Evolutionary conservation across 192 early-diverging fungal species (phyloP), one percentile per base, ranked within the genome.

Genomic region (Coemansia furcata): DNA sequence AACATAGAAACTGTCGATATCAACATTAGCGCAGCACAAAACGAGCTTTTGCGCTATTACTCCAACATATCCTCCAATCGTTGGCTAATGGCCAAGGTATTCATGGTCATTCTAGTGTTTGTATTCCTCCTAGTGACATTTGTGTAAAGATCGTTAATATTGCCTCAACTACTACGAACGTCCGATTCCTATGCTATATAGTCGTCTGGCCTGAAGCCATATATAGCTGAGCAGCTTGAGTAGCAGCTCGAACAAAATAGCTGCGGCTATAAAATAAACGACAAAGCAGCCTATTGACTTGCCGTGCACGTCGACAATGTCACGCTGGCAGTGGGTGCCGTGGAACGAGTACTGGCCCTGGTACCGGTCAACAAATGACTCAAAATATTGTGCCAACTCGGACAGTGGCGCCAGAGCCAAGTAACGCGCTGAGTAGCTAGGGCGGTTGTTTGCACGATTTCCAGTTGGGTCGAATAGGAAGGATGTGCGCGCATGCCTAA

Each of bases 11-110:
- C 93, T 65, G 89, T 94, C 29, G 94, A 98, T 76, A 86, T 88
- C 62, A 97, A 98, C 76, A 93, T 98, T 38, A 72, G 87, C 60
- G 92, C 92, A 36, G 96, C 96, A 3, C 94, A 97, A 73, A 86
- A 84, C 37, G 90, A 99, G 80, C 84, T 99, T 46, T 66, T 95
- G 30, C 94, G 92, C 74, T 98, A 95, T 77, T 99, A 94, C 76
- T 88, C 92, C 50, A 91, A 88, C 65, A 89, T 99, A 21, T 92
- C 90, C 47, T 93, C 90, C 35, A 99, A 99, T 75, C 89, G 97
- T 60, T 93, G 93, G 92, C 79, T 99, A 38, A 96, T 99, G 88
- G 85, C 94, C 62, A 97, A 98, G 78, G 88, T 97, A 43, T 97
- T 99, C 83, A 89, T 88, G 23, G 89, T 94, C 12, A 80, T 98